These are phyloP conservation scores for Hymenoscyphus occultus DNA, from an alignment of 2,329 filamentous ascomycete species.

Conservation along the genomic window DNA sequence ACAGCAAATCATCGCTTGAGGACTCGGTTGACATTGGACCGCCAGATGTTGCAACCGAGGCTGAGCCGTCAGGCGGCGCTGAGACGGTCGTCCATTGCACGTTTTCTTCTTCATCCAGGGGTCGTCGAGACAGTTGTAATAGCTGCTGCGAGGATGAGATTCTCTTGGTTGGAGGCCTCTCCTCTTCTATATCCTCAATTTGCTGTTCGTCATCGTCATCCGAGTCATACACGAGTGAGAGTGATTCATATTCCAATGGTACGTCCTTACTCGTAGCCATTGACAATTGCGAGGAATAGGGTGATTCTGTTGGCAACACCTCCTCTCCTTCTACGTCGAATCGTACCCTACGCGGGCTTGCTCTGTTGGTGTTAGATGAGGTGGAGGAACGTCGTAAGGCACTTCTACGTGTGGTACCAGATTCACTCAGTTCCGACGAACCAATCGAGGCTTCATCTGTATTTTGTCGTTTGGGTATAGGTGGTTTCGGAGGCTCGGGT, in stretches of 20 bases:
- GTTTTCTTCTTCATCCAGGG: slow-evolving; percentile 44
- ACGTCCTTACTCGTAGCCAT: slow-evolving; percentile 18
- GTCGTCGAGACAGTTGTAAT: slow-evolving; percentile 49
- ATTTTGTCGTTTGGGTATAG: slow-evolving; percentile 31
- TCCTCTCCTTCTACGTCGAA: slow-evolving; percentile 60
- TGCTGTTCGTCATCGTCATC: slow-evolving; percentile 38
- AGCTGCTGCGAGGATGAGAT: slow-evolving; percentile 55
- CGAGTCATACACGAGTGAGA: slow-evolving; percentile 22
- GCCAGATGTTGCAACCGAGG: slow-evolving; percentile 27
- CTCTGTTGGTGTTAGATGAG: slow-evolving; percentile 42
- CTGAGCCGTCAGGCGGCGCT: slow-evolving; percentile 35
- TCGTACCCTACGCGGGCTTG: slow-evolving; percentile 59
- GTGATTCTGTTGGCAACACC: slow-evolving; percentile 58
- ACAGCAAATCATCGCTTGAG: slow-evolving; percentile 21
- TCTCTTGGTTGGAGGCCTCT: slow-evolving; percentile 45
- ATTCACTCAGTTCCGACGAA: slow-evolving; percentile 51
- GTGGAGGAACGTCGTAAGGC: slow-evolving; percentile 55
- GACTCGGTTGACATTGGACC: slow-evolving; percentile 16
- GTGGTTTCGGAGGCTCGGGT: slow-evolving; percentile 27
- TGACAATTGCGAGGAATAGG: slow-evolving; percentile 29
- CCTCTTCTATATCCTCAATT: slow-evolving; percentile 38
- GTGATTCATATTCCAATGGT: slow-evolving; percentile 9
- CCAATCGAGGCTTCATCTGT: slow-evolving; percentile 41
- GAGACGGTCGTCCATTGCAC: slow-evolving; percentile 36
- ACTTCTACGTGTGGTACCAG: slow-evolving; percentile 48